Percentiles rank a stretch among this genome's conserved stretches.
Evolutionary conservation across 2,329 filamentous ascomycete genomes (phyloP).

Genomic region (Ceratocystis alfenasii): DNA sequence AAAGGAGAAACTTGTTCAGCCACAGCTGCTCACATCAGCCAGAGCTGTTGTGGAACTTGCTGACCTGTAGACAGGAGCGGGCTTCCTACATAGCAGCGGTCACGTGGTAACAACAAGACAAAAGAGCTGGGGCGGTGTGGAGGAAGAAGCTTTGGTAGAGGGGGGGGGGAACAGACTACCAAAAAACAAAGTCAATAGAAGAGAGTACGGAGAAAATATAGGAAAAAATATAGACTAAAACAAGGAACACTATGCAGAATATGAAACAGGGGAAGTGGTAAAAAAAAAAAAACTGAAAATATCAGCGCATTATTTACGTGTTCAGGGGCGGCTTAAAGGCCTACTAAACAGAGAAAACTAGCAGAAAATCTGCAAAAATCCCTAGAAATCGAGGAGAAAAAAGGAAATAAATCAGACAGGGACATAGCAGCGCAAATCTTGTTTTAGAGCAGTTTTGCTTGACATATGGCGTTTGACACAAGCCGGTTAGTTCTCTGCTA

Average conservation of each 20-base stretch:
- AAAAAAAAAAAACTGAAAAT: neutral
- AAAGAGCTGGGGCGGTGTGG: neutral
- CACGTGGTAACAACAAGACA: neutral
- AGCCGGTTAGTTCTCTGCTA: too few species aligned
- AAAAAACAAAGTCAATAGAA: neutral
- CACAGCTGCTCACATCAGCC: too few species aligned
- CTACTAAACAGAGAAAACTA: neutral
- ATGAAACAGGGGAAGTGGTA: neutral
- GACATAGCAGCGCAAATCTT: neutral
- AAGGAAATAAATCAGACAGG: neutral
- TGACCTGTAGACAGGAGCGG: too few species aligned
- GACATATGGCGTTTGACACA: constrained; percentile 11
- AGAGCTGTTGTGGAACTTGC: too few species aligned
- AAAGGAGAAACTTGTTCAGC: too few species aligned
- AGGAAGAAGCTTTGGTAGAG: neutral
- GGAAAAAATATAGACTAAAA: neutral
- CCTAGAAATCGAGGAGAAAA: neutral
- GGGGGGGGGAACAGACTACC: neutral
- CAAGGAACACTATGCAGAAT: neutral
- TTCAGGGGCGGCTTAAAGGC: too few species aligned
- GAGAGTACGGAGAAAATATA: constrained; percentile 5
- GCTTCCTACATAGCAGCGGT: neutral
- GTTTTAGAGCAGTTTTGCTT: constrained; percentile 6
- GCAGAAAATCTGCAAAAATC: neutral
- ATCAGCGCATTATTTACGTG: neutral